Base-by-base conservation (phyloP, 441 rosid species). In the Corymbia citriodora region DNA sequence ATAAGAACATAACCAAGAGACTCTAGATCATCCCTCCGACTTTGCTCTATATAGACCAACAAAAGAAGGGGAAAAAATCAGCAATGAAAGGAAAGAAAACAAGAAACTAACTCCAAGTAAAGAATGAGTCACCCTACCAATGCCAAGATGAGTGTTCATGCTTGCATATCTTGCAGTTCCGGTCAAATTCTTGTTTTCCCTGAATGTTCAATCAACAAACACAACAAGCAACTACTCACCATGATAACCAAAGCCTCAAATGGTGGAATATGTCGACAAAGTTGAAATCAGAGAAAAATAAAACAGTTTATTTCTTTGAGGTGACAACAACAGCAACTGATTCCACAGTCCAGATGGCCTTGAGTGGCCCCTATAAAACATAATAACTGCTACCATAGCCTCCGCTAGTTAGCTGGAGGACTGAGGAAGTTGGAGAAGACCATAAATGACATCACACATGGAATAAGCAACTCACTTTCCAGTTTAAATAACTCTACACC, bases 101-200 rank as follows among this genome's bases (percentile, higher is more conserved):
- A 61, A 49, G 19, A 36, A 25, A 21, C 48, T 55, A 8, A 31
- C 65, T 48, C 61, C 65, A 55, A 55, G 82, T 27, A 65, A 53
- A 36, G 14, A 88, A 55, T 13, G n/a, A 63, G 48, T 45, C 31
- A 13, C 61, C 33, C 3, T 57, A 90, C 91, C 91, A 27, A 90
- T 90, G 68, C 91, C 91, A 82, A 90, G 90, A 87, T 90, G 91
- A 88, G 91, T 90, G 86, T 90, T 90, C 91, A 88, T 90, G 90
- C 91, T 90, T 19, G 91, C 91, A 83, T 90, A 90, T 85, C 91
- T 88, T 57, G 91, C 91, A 45, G 91, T 90, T 81, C 91, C 91
- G 61, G 91, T 90, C 88, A 90, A 65, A 88, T 88, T 88, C 89
- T 90, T 90, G 68, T 90, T 90, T 88, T 90, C 91, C 88, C 91